Evolutionary conservation across 140 eudicot species (phyloP), one percentile per base, ranked within the genome.

Genomic region (Stevia rebaudiana): DNA sequence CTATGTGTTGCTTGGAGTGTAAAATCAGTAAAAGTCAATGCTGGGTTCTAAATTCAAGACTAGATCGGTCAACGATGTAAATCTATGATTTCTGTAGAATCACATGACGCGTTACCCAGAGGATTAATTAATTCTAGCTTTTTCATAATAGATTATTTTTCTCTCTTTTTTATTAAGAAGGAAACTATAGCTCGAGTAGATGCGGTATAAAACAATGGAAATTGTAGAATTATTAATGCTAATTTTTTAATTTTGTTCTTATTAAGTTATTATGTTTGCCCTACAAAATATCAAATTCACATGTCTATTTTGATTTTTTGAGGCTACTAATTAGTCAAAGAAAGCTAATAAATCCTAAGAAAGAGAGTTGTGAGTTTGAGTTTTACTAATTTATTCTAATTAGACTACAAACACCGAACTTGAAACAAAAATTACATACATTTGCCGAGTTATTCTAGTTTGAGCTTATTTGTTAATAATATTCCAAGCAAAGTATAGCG

Each of bases 1-100:
- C 82, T 92, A 92, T 43, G 87, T 92, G 62, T 83, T 92, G 44
- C 98, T 92, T 57, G 96, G 98, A 48, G 78, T 90, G 6, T 84
- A 83, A 76, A 25, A 37, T 25, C 36, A 6, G 52, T 42, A 15
- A 53, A 62, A 74, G 61, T 50, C 72, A 73, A 36, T 22, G 44
- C 23, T 42, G 56, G 43, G 74, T 46, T 75, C 48, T 42, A 42
- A 69, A 56, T 65, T 69, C 70, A 74, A 76, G 68, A 54, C 23
- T 73, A 58, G 69, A 68, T 65, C 74, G 63, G 78, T 80, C 78
- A 70, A 69, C 68, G 41, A 57, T 58, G 66, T 22, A 33, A 50
- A 68, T 64, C 82, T 46, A 74, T 65, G 61, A 71, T 65, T 52
- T 52, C 39, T 13, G 61, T 51, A 68, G 54, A 52, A 44, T 5